Evolutionary conservation across 2,329 filamentous ascomycete species (phyloP), one percentile per base, ranked within the genome.

Genomic region (Hortaea werneckii): DNA sequence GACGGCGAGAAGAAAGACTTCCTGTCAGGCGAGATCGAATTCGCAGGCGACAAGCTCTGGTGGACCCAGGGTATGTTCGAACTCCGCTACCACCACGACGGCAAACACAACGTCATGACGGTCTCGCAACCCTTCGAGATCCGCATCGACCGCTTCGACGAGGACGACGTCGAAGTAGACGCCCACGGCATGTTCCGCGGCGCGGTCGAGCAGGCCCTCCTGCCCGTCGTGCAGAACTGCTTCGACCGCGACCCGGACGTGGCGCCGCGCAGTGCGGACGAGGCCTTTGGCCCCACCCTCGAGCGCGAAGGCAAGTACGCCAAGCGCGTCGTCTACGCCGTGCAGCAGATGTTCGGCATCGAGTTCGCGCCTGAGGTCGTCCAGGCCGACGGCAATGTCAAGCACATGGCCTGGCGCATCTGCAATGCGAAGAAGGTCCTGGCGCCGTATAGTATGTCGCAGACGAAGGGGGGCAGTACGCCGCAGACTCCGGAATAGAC

Each of bases 61-160:
- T 98, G 92, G 92, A 94, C 85, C 0, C 85, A 90, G 50, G 92
- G 92, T 45, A 85, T 94, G 3, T 98, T 95, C 60, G 92, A 98
- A 61, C 94, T 98, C 71, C 82, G 92, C 37, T 95, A 95, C 67
- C 92, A 98, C 67, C 92, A 98, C 66, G 83, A 87, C 55, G 88
- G 88, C 46, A 85, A 84, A 58, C 88, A 98, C 67, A 87, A 85
- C 54, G 89, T 94, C 60, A 92, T 98, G 85, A 80, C 87, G 12
- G 85, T 96, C 50, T 95, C 89, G 5, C 78, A 87, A 55, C 89
- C 92, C 0, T 98, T 98, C 58, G 90, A 95, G 65, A 83, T 96
- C 46, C 80, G 82, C 40, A 87, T 96, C 52, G 74, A 77, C 29
- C 82, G 81, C 38, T 94, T 95, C 58, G 84, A 88, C 8, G 71